A percentile compares a stretch with the other conserved stretches of the same genome.
Conservation (phyloP, 208 protist genomes). For the Trypanosomatidae sp. region DNA sequence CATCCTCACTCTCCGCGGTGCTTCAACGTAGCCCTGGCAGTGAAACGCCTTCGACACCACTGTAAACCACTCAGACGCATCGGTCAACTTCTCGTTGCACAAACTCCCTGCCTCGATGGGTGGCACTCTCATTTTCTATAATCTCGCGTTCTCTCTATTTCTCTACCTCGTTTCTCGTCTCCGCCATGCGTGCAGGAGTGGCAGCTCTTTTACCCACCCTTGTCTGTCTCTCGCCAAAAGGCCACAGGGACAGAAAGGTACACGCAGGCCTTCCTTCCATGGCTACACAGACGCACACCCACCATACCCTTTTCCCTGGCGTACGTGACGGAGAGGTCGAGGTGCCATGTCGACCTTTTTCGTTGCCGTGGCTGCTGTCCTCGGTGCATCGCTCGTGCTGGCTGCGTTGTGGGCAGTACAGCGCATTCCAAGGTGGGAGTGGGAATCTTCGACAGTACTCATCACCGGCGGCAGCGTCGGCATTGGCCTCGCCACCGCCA, state of each 20-base stretch:
- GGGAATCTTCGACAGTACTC: conserved; percentile 58
- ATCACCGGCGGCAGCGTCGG: conserved; percentile 85
- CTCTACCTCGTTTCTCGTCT: not conserved
- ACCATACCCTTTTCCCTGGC: not conserved
- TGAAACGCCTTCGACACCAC: not conserved
- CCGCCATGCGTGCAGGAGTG: not conserved
- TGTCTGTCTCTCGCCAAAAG: not conserved
- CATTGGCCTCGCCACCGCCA: conserved; percentile 80
- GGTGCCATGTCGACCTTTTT: conserved; percentile 12
- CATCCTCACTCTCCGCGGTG: not conserved
- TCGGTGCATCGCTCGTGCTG: conserved; percentile 30
- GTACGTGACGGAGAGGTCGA: not conserved
- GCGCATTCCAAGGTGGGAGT: conserved; percentile 54
- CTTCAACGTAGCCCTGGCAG: not conserved
- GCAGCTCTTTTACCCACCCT: not conserved
- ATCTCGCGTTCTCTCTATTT: not conserved
- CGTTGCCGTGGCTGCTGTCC: conserved; percentile 8
- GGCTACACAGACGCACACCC: not conserved
- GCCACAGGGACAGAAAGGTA: not conserved
- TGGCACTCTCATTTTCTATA: not conserved
- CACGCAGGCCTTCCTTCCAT: not conserved
- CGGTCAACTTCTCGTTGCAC: not conserved
- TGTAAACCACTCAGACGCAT: not conserved
- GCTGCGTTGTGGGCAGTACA: conserved; percentile 49
- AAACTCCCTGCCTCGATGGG: not conserved